phyloP scores from a whole-genome alignment of 208 protist genomes.

The Polymyxa betae region DNA sequence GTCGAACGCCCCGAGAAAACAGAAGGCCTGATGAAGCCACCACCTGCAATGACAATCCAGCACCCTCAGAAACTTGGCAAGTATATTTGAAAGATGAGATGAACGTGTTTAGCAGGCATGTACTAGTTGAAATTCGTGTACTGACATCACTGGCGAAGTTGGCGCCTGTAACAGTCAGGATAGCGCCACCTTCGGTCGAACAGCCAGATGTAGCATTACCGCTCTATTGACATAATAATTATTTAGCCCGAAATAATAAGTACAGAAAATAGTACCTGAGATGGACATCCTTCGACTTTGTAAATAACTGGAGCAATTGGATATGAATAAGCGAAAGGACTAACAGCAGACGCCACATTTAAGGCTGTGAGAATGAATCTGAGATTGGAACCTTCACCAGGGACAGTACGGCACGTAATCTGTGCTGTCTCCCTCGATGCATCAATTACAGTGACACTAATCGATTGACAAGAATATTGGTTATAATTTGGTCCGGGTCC shows the following conservation, averaged over 20 bases:
- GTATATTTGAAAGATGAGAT: neutral
- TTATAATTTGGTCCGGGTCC: conserved; percentile 8
- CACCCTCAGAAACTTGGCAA: neutral
- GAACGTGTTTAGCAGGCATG: neutral
- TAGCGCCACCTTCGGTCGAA: neutral
- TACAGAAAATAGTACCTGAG: neutral
- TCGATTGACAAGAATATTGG: conserved; percentile 10
- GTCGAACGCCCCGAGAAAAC: neutral
- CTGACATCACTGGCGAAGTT: conserved; percentile 26
- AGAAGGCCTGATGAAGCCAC: neutral
- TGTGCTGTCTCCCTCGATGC: too few species aligned
- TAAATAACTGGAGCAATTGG: conserved; percentile 16
- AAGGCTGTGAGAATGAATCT: conserved; percentile 1
- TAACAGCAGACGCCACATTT: neutral
- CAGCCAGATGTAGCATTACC: neutral
- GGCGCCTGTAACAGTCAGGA: conserved; percentile 9
- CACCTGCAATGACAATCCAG: neutral
- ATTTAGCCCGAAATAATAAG: neutral
- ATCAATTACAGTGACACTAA: neutral
- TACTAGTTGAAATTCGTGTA: neutral
- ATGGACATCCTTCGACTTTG: neutral
- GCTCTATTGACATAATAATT: neutral
- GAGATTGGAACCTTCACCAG: neutral
- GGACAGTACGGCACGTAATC: neutral
- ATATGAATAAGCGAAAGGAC: conserved; percentile 23